Conservation (phyloP, 768 basidiomycete species). For the Pisolithus marmoratus region DNA sequence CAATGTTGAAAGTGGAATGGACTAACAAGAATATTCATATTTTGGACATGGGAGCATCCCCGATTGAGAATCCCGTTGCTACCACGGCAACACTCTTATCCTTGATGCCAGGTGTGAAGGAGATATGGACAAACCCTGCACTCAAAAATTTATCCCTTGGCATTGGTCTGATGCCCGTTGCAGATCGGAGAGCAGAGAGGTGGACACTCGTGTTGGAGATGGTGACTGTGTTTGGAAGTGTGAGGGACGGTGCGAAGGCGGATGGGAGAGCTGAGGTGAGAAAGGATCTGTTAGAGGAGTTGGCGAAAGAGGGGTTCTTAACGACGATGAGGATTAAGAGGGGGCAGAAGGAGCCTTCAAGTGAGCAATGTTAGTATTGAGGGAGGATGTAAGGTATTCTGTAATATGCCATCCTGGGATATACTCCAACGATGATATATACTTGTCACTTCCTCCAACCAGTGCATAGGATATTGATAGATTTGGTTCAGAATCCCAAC, state of each 20-base stretch:
- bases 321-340: no score
- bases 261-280: no score
- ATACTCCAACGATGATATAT: no score
- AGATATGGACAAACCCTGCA: not conserved
- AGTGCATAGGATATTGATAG: no score
- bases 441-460: no score
- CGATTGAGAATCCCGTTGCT: not conserved
- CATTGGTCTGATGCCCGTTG: not conserved
- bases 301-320: no score
- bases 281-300: no score
- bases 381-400: not conserved
- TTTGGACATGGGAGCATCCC: conserved; percentile 1
- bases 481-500: no score
- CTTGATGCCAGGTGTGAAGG: not conserved
- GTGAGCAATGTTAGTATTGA: not conserved
- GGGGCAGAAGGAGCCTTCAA: not conserved
- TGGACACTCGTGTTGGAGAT: conserved; percentile 2
- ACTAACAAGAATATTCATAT: not conserved
- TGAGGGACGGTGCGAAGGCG: no score
- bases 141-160: not conserved
- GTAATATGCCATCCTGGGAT: not conserved
- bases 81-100: not conserved
- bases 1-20: not conserved
- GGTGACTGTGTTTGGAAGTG: no score
- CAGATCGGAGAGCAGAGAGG: not conserved